Percentiles rank a stretch among this genome's conserved stretches.
Evolutionary conservation across 75 land plant species (phyloP).

Genomic region (Selaginella tamariscina): DNA sequence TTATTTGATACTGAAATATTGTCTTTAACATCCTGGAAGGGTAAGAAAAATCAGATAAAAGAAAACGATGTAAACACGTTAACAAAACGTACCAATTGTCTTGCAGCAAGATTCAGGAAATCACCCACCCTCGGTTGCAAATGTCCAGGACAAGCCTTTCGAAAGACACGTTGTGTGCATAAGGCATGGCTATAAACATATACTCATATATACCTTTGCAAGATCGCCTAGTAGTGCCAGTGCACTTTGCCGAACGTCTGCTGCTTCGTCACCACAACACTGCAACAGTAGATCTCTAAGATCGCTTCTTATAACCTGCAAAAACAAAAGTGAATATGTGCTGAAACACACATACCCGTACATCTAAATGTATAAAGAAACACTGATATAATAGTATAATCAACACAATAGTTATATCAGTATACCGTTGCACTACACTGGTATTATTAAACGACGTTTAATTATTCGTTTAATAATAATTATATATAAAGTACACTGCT

Average conservation of each 20-base stretch:
- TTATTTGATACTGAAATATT: conserved; percentile 89
- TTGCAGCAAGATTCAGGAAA: conserved; percentile 68
- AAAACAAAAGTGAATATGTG: conserved; percentile 11
- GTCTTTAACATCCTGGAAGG: conserved; percentile 39
- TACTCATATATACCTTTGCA: conserved; percentile 53
- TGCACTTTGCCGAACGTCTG: conserved; percentile 96
- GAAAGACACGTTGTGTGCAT: too few relatives aligned
- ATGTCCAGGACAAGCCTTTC: conserved; percentile 81
- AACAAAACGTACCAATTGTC: conserved; percentile 57
- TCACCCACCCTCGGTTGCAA: conserved; percentile 70
- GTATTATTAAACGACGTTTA: too few relatives aligned
- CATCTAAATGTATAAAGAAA: background rate
- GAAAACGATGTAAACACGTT: background rate
- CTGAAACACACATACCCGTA: too few relatives aligned
- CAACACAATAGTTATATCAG: too few relatives aligned
- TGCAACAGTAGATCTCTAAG: conserved; percentile 70
- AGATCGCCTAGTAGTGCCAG: conserved; percentile 98
- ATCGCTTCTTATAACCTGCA: conserved; percentile 70
- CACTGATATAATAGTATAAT: too few relatives aligned
- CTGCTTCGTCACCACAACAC: conserved; percentile 85
- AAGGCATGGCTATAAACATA: background rate
- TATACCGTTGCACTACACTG: too few relatives aligned
- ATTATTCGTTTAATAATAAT: too few relatives aligned
- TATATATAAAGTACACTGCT: too few relatives aligned
- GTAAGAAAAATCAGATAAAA: background rate